Percentiles rank a stretch among this genome's conserved stretches.
Evolutionary conservation across 1,284 basidiomycete genomes (phyloP).

Genomic region (Prillingera fragicola): DNA sequence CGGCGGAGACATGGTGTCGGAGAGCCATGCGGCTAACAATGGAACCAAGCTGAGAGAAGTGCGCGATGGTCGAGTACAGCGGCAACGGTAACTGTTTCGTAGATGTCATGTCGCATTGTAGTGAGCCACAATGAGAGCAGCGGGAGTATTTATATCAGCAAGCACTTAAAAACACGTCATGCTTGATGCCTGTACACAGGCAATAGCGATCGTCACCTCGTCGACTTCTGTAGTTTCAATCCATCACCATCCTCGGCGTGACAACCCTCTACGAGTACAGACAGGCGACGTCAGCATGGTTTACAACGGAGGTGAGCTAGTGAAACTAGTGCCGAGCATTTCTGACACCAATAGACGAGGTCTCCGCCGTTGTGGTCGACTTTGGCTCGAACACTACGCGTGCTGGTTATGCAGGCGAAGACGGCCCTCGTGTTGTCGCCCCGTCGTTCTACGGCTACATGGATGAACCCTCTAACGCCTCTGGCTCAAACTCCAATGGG

Average conservation of each 20-base stretch:
- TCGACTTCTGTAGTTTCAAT: not conserved
- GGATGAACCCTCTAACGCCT: constrained; percentile 40
- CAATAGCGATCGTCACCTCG: too few species aligned
- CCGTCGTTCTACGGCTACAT: constrained; percentile 83
- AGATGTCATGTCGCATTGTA: not conserved
- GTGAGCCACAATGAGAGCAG: not conserved
- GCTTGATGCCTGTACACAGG: too few species aligned
- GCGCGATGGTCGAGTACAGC: too few species aligned
- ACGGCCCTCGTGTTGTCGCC: constrained; percentile 86
- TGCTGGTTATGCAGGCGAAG: constrained; percentile 95
- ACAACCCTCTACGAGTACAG: too few species aligned
- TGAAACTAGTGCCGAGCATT: not conserved
- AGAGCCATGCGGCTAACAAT: not conserved
- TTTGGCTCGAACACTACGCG: constrained; percentile 84
- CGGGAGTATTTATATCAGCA: not conserved
- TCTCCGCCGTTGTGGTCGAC: constrained; percentile 91
- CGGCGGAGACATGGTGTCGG: constrained; percentile 8
- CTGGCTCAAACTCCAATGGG: constrained; percentile 7
- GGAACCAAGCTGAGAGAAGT: too few species aligned
- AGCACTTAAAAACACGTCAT: constrained; percentile 6
- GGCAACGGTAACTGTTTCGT: too few species aligned
- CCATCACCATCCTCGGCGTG: constrained; percentile 2
- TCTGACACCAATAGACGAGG: constrained; percentile 47
- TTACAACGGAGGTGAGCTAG: constrained; percentile 43
- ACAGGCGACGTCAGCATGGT: constrained; percentile 31